These are phyloP conservation scores for Hypomontagnella monticulosa DNA, from an alignment of 495 filamentous ascomycete species.

Conservation along the genomic window DNA sequence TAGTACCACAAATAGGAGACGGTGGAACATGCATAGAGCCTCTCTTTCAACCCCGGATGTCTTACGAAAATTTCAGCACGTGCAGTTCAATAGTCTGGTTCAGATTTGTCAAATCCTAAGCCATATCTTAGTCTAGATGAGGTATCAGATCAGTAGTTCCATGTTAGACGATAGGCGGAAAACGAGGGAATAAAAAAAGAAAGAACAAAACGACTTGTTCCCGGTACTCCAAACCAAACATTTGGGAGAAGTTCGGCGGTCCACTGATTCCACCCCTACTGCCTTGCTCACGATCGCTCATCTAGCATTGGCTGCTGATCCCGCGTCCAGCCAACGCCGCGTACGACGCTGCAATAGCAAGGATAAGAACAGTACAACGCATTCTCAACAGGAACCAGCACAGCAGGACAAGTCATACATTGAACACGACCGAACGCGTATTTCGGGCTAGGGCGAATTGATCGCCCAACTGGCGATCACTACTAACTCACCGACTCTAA, in stretches of 20 bases:
- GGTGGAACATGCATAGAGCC: slow-evolving; percentile 5
- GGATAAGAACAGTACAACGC: slow-evolving; percentile 27
- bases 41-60: slow-evolving; percentile 21
- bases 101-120: slow-evolving; percentile 27
- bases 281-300: slow-evolving; percentile 39
- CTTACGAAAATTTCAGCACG: slow-evolving; percentile 26
- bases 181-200: too few species aligned
- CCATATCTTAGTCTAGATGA: slow-evolving; percentile 12
- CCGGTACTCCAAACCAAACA: slow-evolving; percentile 1
- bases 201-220: slow-evolving; percentile 16
- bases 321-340: slow-evolving; percentile 38
- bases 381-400: slow-evolving; percentile 37
- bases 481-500: slow-evolving; percentile 29
- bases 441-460: slow-evolving; percentile 16
- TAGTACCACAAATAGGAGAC: not conserved
- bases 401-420: slow-evolving; percentile 33
- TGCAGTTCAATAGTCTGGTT: slow-evolving; percentile 35
- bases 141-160: slow-evolving; percentile 26
- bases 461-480: slow-evolving; percentile 31
- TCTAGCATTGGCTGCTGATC: slow-evolving; percentile 43
- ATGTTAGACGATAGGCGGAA: slow-evolving; percentile 1
- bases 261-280: slow-evolving; percentile 15
- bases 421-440: slow-evolving; percentile 21
- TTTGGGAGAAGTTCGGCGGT: slow-evolving; percentile 15
- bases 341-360: slow-evolving; percentile 38